phyloP scores from a whole-genome alignment of 2,329 filamentous ascomycete genomes.

The Aspergillus nomiae region DNA sequence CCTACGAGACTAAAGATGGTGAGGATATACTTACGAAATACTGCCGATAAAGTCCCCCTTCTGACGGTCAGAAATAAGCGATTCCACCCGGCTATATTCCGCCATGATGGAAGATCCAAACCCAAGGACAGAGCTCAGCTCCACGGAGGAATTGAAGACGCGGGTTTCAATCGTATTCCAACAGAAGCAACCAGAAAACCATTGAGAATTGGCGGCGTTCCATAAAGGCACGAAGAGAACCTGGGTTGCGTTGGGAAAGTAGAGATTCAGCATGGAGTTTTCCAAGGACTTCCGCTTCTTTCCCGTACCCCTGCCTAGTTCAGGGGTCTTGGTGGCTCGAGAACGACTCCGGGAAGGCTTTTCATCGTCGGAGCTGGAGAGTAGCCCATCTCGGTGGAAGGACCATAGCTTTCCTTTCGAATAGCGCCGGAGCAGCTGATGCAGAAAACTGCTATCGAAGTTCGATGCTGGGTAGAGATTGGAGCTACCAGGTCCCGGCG shows the following conservation, averaged over 20 bases:
- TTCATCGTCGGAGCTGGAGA: constrained; percentile 51
- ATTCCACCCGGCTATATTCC: constrained; percentile 46
- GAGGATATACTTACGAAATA: constrained; percentile 33
- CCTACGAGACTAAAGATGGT: neutral
- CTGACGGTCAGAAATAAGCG: constrained; percentile 44
- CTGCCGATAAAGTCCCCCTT: constrained; percentile 49
- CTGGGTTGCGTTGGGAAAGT: constrained; percentile 51
- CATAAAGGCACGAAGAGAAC: constrained; percentile 56
- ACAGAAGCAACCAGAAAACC: constrained; percentile 50
- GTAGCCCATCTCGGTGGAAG: constrained; percentile 46
- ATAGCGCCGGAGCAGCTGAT: constrained; percentile 45
- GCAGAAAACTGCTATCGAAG: constrained; percentile 35
- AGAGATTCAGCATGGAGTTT: constrained; percentile 42
- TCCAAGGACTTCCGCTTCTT: constrained; percentile 38
- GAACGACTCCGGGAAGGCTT: constrained; percentile 18
- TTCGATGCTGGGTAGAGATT: constrained; percentile 31
- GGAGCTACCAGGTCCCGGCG: constrained; percentile 31
- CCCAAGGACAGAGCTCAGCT: constrained; percentile 43
- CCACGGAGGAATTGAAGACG: constrained; percentile 40
- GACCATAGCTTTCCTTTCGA: constrained; percentile 52
- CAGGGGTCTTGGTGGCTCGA: constrained; percentile 14
- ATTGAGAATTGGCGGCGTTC: constrained; percentile 51
- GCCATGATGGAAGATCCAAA: constrained; percentile 48
- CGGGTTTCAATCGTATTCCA: constrained; percentile 43
- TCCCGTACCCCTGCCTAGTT: constrained; percentile 22